These are phyloP conservation scores for Viola pubescens DNA, from an alignment of 441 rosid genomes.

Conservation along the genomic window DNA sequence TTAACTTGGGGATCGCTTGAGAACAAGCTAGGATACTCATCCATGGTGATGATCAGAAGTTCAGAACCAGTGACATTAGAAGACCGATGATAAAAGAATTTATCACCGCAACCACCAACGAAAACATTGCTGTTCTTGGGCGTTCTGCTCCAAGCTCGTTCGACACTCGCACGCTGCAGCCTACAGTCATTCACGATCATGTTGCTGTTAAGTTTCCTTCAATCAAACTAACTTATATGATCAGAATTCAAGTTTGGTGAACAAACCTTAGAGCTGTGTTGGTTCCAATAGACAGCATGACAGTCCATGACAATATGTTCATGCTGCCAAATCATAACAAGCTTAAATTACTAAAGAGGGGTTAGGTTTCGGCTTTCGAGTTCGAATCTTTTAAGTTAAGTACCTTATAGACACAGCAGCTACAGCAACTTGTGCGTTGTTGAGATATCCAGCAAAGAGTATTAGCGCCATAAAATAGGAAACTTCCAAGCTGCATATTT, in stretches of 20 bases:
- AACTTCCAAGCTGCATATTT: slow-evolving; percentile 50
- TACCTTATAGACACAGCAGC: slow-evolving; percentile 80
- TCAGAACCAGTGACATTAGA: slow-evolving; percentile 28
- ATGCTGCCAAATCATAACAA: slow-evolving; percentile 33
- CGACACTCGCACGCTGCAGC: slow-evolving; percentile 63
- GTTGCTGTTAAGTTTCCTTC: no score
- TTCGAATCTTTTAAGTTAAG: not conserved
- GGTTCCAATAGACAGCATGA: slow-evolving; percentile 59
- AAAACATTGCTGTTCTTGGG: slow-evolving; percentile 57
- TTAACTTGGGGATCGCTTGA: slow-evolving; percentile 36
- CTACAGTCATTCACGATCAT: no score
- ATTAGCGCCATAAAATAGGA: slow-evolving; percentile 76
- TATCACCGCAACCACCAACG: slow-evolving; percentile 51
- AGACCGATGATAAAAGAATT: slow-evolving; percentile 44
- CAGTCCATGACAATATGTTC: slow-evolving; percentile 60
- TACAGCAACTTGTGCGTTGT: slow-evolving; percentile 66
- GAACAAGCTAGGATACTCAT: slow-evolving; percentile 42
- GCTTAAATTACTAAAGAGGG: not conserved
- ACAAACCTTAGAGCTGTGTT: slow-evolving; percentile 68
- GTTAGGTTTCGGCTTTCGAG: no score
- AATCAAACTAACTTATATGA: no score
- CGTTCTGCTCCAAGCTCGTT: slow-evolving; percentile 72
- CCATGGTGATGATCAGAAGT: slow-evolving; percentile 19
- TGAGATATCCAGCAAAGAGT: slow-evolving; percentile 67
- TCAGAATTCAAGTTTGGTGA: not conserved